Evolutionary conservation across 768 basidiomycete species (phyloP), one percentile per base, ranked within the genome.

Genomic region (Hypsizygus marmoreus): DNA sequence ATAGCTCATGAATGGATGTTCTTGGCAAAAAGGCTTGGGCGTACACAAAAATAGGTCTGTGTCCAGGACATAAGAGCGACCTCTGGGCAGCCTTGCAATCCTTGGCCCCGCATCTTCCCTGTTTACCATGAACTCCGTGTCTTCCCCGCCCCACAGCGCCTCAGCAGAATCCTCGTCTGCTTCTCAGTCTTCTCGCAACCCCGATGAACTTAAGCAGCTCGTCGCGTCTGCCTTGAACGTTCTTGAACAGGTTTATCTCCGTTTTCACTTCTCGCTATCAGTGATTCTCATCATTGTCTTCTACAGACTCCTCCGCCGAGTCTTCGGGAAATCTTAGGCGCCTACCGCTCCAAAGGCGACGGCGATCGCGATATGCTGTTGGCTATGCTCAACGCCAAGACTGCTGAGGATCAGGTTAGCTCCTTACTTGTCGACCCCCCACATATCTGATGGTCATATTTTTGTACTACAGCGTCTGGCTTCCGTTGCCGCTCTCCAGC

Each of bases 281-380:
- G 39, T 31, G 1, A 2, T 29, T n/a, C 17, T 39, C 17, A 12
- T 23, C 24, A n/a, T 29, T 19, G 20, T 8, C 33, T 20, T 1
- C 19, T 57, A 45, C 58, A 91, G 87, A 59, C 82, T 4, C 81
- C 91, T 20, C 89, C 93, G 1, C 91, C 94, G 0, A 83, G 72
- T 50, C 74, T 97, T 33, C 80, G 88, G 37, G 91, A 94, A 56
- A 93, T 97, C 32, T 81, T 97, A 19, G 77, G 79, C 29, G 92
- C 93, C 6, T 97, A 95, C 72, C 77, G 80, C 45, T 68, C 82
- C 29, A 89, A 85, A 59, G 94, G 94, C 49, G 90, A 94, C 50
- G 93, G 91, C 32, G 94, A 97, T 74, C 78, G 93, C 17, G 91
- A 95, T 41, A 87, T 95, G 82, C 75, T 97, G 16, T 76, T 95